phyloP scores from a whole-genome alignment of 2,329 filamentous ascomycete species.

The Colletotrichum aenigma region DNA sequence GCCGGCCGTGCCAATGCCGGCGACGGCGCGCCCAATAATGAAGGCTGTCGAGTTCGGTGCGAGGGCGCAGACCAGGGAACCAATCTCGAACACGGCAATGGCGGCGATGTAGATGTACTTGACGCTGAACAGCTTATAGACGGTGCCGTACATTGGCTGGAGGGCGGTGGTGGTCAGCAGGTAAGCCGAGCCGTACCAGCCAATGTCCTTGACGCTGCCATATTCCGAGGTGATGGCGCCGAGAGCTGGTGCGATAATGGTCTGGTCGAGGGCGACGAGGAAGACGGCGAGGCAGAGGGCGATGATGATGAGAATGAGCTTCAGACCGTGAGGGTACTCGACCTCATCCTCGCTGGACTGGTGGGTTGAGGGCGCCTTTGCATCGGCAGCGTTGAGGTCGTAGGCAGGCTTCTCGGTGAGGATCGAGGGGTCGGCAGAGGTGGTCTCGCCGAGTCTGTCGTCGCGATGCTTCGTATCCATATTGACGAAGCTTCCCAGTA shows the following conservation, averaged over 20 bases:
- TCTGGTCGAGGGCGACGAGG: conserved; percentile 56
- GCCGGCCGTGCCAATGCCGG: conserved; percentile 56
- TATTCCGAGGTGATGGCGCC: conserved; percentile 55
- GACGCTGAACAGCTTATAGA: conserved; percentile 56
- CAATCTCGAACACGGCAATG: conserved; percentile 48
- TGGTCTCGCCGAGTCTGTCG: background rate
- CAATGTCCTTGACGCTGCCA: conserved; percentile 49
- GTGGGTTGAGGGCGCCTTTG: background rate
- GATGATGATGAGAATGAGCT: conserved; percentile 43
- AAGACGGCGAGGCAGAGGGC: conserved; percentile 52
- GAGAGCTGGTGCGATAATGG: conserved; percentile 54
- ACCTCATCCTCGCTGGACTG: conserved; percentile 18
- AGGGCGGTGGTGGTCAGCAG: conserved; percentile 54
- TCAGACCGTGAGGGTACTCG: conserved; percentile 43
- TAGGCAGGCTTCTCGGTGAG: background rate
- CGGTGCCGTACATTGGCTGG: conserved; percentile 52
- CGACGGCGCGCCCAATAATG: conserved; percentile 56
- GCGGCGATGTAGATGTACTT: conserved; percentile 48
- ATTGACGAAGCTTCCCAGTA: background rate
- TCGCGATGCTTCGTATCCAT: conserved; percentile 1
- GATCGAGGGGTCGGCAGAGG: conserved; percentile 4
- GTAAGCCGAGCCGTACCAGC: conserved; percentile 58
- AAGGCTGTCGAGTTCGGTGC: conserved; percentile 51
- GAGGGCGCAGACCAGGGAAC: conserved; percentile 47
- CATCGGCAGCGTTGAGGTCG: background rate